Conservation (phyloP, 495 filamentous ascomycete species). For the Penicillium roqueforti region DNA sequence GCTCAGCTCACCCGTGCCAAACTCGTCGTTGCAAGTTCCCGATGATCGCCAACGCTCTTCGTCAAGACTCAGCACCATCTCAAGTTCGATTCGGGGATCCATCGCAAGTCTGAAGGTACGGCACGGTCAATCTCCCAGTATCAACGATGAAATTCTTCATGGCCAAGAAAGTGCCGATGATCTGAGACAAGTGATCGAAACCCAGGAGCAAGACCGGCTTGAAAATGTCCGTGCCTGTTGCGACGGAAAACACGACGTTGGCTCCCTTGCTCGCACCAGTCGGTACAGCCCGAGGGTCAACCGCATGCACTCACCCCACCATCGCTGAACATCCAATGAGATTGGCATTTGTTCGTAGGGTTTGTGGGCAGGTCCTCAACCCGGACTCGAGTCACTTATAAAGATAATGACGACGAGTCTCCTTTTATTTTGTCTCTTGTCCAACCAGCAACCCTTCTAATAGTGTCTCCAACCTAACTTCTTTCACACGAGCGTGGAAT, state of each 20-base stretch:
- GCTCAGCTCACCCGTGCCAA: conserved; percentile 40
- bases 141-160: conserved; percentile 67
- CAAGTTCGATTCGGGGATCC: conserved; percentile 46
- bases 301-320: conserved; percentile 40
- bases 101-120: conserved; percentile 40
- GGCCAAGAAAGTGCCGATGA: conserved; percentile 74
- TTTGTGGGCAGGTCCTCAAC: conserved; percentile 32
- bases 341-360: conserved; percentile 21
- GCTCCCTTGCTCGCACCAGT: conserved; percentile 45
- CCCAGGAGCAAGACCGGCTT: conserved; percentile 70
- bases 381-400: conserved; percentile 19
- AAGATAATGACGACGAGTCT: conserved; percentile 32
- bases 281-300: conserved; percentile 41
- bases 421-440: conserved; percentile 25
- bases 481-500: conserved; percentile 1
- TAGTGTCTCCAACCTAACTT: neutral
- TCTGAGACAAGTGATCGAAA: conserved; percentile 66
- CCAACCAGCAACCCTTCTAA: conserved; percentile 11
- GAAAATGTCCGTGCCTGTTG: conserved; percentile 97
- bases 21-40: conserved; percentile 39
- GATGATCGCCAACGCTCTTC: conserved; percentile 37
- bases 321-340: conserved; percentile 12
- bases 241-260: conserved; percentile 70
- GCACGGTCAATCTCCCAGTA: conserved; percentile 41
- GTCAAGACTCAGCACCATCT: conserved; percentile 41